Evolutionary conservation across 371 early-diverging fungal species (phyloP).

Genomic region (Mucor plumbeus): DNA sequence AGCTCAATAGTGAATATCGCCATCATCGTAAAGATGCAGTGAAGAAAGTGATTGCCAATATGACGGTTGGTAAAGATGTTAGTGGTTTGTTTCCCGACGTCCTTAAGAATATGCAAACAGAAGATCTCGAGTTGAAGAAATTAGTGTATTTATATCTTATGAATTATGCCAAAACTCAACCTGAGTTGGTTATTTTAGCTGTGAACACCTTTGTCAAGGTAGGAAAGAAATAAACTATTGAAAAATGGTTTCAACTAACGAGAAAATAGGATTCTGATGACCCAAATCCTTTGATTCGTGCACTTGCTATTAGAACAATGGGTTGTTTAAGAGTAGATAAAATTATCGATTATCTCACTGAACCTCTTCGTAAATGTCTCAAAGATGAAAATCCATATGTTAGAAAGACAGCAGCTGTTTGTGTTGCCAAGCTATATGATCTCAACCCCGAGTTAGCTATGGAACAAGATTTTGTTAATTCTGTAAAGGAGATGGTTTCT

Average conservation of each 20-base stretch:
- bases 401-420: constrained; percentile 32
- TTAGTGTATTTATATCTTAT: constrained; percentile 91
- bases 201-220: constrained; percentile 97
- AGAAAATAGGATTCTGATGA: constrained; percentile 88
- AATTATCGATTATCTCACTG: constrained; percentile 84
- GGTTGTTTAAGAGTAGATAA: constrained; percentile 95
- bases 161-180: constrained; percentile 95
- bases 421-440: constrained; percentile 88
- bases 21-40: constrained; percentile 96
- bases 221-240: neutral
- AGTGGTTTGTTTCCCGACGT: constrained; percentile 92
- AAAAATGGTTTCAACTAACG: too few relatives aligned
- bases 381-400: constrained; percentile 39
- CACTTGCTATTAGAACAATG: constrained; percentile 97
- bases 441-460: constrained; percentile 74
- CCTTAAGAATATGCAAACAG: constrained; percentile 98
- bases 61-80: constrained; percentile 91
- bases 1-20: constrained; percentile 95
- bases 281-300: constrained; percentile 92
- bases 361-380: constrained; percentile 88
- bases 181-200: constrained; percentile 96
- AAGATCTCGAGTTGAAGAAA: constrained; percentile 96
- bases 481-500: constrained; percentile 86
- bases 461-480: constrained; percentile 85
- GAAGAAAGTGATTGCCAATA: constrained; percentile 94